Conservation (phyloP, 306 rosid species). For the Ceratonia siliqua region DNA sequence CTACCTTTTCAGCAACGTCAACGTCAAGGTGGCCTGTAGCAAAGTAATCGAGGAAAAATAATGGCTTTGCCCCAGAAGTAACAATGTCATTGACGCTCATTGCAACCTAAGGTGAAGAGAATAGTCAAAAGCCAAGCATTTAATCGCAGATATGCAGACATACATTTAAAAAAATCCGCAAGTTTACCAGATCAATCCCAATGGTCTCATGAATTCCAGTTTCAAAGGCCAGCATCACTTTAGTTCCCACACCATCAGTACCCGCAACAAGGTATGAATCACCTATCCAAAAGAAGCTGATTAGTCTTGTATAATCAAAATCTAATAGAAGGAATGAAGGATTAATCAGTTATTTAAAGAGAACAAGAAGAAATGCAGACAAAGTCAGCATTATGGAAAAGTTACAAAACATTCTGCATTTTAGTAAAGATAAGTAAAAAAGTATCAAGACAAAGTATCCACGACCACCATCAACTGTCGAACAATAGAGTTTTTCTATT, state of each 20-base stretch:
- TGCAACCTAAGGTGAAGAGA: slow-evolving; percentile 66
- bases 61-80: slow-evolving; percentile 93
- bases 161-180: not conserved
- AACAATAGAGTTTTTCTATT: not conserved
- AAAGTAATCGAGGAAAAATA: slow-evolving; percentile 92
- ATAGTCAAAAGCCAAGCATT: not conserved
- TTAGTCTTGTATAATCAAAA: not conserved
- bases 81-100: slow-evolving; percentile 96
- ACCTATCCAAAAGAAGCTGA: slow-evolving; percentile 43
- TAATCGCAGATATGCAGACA: not conserved
- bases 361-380: not conserved
- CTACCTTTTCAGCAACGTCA: slow-evolving; percentile 86
- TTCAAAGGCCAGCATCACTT: slow-evolving; percentile 85
- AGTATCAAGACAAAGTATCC: not conserved
- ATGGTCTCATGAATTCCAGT: slow-evolving; percentile 90
- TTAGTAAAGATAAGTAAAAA: not conserved
- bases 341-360: not conserved
- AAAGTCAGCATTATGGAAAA: not conserved
- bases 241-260: slow-evolving; percentile 95
- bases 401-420: not conserved
- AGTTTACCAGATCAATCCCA: slow-evolving; percentile 87
- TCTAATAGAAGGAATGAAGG: not conserved
- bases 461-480: not conserved
- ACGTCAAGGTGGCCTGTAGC: slow-evolving; percentile 91
- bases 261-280: slow-evolving; percentile 91